Evolutionary conservation across 2,329 filamentous ascomycete species (phyloP), one percentile per base, ranked within the genome.

Genomic region (Ceratocystis harringtonii): DNA sequence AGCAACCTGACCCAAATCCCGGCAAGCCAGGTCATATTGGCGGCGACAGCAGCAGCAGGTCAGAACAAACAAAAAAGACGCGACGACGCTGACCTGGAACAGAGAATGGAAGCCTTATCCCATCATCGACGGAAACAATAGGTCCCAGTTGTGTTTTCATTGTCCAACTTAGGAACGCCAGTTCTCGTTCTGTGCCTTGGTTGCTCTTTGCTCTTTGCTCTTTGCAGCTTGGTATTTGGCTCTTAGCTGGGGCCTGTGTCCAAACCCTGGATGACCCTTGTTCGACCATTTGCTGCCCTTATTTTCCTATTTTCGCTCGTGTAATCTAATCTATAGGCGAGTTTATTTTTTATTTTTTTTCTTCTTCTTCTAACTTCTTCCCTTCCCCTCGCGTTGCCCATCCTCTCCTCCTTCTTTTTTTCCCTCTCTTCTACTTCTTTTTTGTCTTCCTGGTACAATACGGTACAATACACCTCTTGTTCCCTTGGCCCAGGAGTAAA

Each of bases 241-340:
- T 41, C 3, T 41, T 15, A 65, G 52, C 50, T 66, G 65, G 50
- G 60, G 61, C 61, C 65, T 50, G 55, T 30, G 61, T 63, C 36
- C 28, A 58, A 41, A 19, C 12, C 57, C 58, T 65, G 17, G 57
- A 62, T 62, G 62, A 62, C 48, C 62, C 65, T 64, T 61, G 52
- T 41, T 43, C 45, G 55, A 50, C 65, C 58, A 67, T 63, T 62
- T 50, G 67, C 63, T 62, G 65, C 58, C 45, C 30, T 66, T 60
- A 58, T 65, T 67, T 63, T 44, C 66, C 68, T 50, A 66, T 62
- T 63, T 65, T 68, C 64, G 41, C 66, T 68, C 61, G 32, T 30
- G 61, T 48, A 66, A 60, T 62, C 57, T 66, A 62, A 64, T 58
- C 44, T 50, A 61, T 25, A 52, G 48, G 48, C 48, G n/a, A 52